phyloP scores from a whole-genome alignment of 73 alveolate genomes.

The Symbiodinium natans region DNA sequence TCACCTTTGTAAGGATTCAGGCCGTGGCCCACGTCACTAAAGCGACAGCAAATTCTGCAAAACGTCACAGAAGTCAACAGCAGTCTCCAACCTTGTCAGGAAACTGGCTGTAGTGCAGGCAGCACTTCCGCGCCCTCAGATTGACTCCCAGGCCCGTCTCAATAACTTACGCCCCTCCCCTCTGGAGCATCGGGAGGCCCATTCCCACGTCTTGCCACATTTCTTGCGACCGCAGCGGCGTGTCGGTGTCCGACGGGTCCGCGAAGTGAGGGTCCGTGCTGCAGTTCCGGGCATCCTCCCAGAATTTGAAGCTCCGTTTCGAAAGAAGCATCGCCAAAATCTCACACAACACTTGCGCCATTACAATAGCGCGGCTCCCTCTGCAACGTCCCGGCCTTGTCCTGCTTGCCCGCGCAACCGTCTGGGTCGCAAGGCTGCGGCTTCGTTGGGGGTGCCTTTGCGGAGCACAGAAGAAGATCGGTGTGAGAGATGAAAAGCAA shows the following conservation, averaged over 20 bases:
- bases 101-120: conserved; percentile 71
- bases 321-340: no score
- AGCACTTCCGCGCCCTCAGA: conserved; percentile 78
- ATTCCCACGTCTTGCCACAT: no score
- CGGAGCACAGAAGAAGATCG: background rate
- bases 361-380: no score
- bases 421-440: conserved; percentile 86
- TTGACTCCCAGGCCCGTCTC: no score
- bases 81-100: conserved; percentile 53
- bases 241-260: conserved; percentile 82
- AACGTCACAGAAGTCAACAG: background rate
- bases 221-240: no score
- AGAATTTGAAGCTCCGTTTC: background rate
- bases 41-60: background rate
- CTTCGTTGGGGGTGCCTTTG: conserved; percentile 86
- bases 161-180: no score
- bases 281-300: conserved; percentile 80
- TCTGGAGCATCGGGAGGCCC: no score
- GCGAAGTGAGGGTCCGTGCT: conserved; percentile 39
- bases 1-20: conserved; percentile 1
- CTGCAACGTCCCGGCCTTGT: background rate
- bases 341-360: no score
- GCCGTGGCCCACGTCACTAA: background rate
- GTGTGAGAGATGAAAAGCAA: background rate
- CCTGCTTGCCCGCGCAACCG: conserved; percentile 86